phyloP scores from a whole-genome alignment of 2,329 filamentous ascomycete species.

The Trichoderma atroviride region DNA sequence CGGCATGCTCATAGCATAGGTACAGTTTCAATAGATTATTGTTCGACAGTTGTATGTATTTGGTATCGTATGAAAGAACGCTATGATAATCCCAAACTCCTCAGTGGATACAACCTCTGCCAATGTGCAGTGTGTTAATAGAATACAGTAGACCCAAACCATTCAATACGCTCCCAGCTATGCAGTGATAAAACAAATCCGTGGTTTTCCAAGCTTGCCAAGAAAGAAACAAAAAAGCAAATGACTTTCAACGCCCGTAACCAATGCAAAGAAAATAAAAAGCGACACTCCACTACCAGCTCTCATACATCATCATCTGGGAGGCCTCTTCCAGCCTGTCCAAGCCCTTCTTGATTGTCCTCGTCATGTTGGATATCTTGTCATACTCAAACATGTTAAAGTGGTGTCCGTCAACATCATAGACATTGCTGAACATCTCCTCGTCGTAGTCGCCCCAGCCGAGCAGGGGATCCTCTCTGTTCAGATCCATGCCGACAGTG shows the following conservation, averaged over 20 bases:
- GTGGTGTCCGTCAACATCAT: constrained; percentile 57
- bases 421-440: constrained; percentile 47
- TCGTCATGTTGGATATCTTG: constrained; percentile 36
- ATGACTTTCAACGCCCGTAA: neutral
- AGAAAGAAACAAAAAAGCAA: neutral
- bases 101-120: neutral
- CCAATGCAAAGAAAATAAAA: neutral
- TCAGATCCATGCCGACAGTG: constrained; percentile 46
- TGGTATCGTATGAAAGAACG: neutral
- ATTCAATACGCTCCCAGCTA: neutral
- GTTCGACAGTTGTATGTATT: neutral
- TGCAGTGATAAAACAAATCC: constrained; percentile 3
- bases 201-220: neutral
- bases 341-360: constrained; percentile 31
- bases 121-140: neutral
- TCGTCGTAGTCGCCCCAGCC: constrained; percentile 55
- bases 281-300: neutral
- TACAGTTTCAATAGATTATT: neutral
- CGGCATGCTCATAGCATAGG: neutral
- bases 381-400: constrained; percentile 49
- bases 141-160: neutral
- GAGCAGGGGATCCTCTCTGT: constrained; percentile 46
- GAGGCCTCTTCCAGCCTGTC: constrained; percentile 26
- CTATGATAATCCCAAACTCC: neutral
- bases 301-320: constrained; percentile 25